Percentiles rank a stretch among this genome's conserved stretches.
Evolutionary conservation across 1,139 yeast genomes (phyloP).

Genomic region (Scheffersomyces segobiensis): DNA sequence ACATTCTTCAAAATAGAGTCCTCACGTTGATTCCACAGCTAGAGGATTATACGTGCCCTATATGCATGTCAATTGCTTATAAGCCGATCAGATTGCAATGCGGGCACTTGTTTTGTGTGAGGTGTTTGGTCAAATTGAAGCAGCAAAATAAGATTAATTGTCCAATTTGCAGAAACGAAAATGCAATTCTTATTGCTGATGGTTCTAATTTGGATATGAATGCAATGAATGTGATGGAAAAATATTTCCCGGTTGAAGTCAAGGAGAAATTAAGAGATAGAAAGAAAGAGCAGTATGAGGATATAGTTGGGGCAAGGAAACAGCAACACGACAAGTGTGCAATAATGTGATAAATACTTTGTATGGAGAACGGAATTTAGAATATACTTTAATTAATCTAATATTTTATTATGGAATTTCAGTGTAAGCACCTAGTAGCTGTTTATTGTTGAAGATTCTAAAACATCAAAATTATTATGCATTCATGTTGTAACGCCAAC

Average conservation of each 20-base stretch:
- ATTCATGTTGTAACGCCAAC: too few relatives aligned
- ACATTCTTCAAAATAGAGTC: constrained; percentile 54
- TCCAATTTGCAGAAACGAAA: constrained; percentile 61
- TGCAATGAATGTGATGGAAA: constrained; percentile 52
- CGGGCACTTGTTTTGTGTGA: constrained; percentile 67
- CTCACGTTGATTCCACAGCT: constrained; percentile 65
- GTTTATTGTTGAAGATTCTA: too few relatives aligned
- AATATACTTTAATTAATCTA: neutral
- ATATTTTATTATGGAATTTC: neutral
- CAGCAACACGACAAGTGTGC: constrained; percentile 26
- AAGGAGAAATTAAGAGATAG: constrained; percentile 61
- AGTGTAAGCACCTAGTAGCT: neutral
- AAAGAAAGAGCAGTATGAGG: constrained; percentile 51
- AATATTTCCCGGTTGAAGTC: constrained; percentile 66
- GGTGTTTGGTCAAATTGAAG: constrained; percentile 69
- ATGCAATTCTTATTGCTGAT: constrained; percentile 59
- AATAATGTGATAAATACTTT: constrained; percentile 10
- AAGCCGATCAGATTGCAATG: constrained; percentile 68
- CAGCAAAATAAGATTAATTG: constrained; percentile 58
- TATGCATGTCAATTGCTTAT: constrained; percentile 67
- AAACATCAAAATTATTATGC: too few relatives aligned
- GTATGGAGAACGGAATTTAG: neutral
- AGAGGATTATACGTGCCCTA: constrained; percentile 74
- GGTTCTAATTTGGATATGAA: constrained; percentile 59
- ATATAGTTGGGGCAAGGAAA: constrained; percentile 20